Evolutionary conservation across 192 early-diverging fungal genomes (phyloP).

Genomic region (Gigaspora rosea): DNA sequence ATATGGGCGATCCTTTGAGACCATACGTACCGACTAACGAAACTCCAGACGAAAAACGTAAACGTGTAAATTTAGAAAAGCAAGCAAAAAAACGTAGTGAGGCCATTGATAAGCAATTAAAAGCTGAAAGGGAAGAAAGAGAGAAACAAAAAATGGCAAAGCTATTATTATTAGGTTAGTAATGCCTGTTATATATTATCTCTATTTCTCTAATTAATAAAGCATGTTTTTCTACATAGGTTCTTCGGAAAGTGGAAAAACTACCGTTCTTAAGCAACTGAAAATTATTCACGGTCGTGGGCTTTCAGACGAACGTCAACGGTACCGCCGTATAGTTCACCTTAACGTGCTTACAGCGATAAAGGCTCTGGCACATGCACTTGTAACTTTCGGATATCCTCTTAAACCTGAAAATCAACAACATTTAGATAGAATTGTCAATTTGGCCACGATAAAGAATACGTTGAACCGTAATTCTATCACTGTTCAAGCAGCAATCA

Average conservation of each 20-base stretch:
- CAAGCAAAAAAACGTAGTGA: conserved; percentile 50
- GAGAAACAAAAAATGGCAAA: conserved; percentile 40
- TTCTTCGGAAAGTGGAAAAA: conserved; percentile 66
- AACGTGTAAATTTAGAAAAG: conserved; percentile 31
- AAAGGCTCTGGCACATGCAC: conserved; percentile 37
- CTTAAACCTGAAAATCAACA: conserved; percentile 36
- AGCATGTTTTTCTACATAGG: conserved; percentile 36
- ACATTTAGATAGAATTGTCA: conserved; percentile 38
- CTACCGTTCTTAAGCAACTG: conserved; percentile 52
- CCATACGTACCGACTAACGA: conserved; percentile 21
- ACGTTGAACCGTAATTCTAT: conserved; percentile 44
- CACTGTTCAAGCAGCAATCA: conserved; percentile 29
- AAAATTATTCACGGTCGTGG: conserved; percentile 44
- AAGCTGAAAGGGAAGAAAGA: conserved; percentile 45
- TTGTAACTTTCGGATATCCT: conserved; percentile 35
- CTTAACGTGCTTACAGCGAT: conserved; percentile 51
- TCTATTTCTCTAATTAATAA: background rate
- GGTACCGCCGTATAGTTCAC: conserved; percentile 43
- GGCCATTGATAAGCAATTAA: conserved; percentile 52
- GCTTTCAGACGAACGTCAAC: conserved; percentile 42
- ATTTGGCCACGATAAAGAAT: conserved; percentile 28
- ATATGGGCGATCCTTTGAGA: conserved; percentile 23
- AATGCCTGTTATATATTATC: background rate
- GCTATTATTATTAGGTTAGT: conserved; percentile 46
- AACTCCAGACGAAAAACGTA: conserved; percentile 21